phyloP scores from a whole-genome alignment of 148 eudicot genomes.

The Nyssa sinensis region DNA sequence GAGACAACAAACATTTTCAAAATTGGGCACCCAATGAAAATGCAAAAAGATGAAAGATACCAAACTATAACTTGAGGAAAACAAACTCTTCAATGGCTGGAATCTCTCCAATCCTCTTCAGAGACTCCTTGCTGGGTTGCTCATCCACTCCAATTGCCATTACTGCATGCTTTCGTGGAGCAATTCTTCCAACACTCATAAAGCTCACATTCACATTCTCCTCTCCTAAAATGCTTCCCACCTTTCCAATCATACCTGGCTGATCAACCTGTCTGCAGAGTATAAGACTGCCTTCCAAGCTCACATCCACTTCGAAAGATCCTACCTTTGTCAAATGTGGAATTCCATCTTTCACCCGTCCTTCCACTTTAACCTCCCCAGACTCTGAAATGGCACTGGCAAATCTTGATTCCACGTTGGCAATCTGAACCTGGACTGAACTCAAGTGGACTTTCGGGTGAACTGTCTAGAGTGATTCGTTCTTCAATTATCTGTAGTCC shows the following conservation, averaged over 20 bases:
- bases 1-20: conserved; percentile 4
- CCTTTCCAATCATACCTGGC: conserved; percentile 91
- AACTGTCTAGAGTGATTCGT: conserved; percentile 69
- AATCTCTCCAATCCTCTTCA: conserved; percentile 86
- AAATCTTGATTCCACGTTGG: conserved; percentile 80
- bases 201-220: conserved; percentile 94
- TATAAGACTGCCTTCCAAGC: conserved; percentile 80
- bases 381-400: conserved; percentile 88
- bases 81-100: conserved; percentile 87
- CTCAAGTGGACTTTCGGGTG: conserved; percentile 89
- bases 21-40: conserved; percentile 16
- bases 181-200: conserved; percentile 86
- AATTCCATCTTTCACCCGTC: conserved; percentile 79
- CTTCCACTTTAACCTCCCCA: conserved; percentile 77
- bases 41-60: not conserved
- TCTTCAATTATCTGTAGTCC: conserved; percentile 79
- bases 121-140: conserved; percentile 53
- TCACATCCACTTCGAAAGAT: conserved; percentile 84
- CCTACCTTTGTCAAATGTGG: conserved; percentile 88
- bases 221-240: conserved; percentile 75
- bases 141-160: conserved; percentile 97
- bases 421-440: conserved; percentile 71
- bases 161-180: conserved; percentile 82
- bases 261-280: conserved; percentile 89
- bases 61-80: conserved; percentile 59